phyloP scores from a whole-genome alignment of 2,329 filamentous ascomycete species.

The Boeremia lycopersici region DNA sequence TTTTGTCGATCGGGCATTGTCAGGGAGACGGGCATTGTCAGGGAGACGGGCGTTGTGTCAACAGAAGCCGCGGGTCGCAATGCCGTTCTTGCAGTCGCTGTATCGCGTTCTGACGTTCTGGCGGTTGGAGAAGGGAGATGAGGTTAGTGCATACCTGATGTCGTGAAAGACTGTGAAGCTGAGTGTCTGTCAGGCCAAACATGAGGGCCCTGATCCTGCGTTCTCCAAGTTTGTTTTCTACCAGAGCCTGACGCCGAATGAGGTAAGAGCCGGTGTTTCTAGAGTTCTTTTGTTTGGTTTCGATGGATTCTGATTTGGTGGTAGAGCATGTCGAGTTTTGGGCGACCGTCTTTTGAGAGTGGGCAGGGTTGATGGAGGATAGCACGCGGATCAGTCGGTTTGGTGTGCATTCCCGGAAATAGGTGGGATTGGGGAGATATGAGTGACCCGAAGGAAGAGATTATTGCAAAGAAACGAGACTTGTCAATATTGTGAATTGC shows the following conservation, averaged over 20 bases:
- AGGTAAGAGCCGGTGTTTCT: background rate
- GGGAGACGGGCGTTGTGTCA: too few species aligned
- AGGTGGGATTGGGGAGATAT: too few species aligned
- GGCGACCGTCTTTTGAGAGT: background rate
- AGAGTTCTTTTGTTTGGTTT: too few species aligned
- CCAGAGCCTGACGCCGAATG: conserved; percentile 3
- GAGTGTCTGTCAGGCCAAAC: background rate
- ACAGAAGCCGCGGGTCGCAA: too few species aligned
- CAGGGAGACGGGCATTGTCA: too few species aligned
- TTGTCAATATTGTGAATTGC: too few species aligned
- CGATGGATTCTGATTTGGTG: background rate
- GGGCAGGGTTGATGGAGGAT: background rate
- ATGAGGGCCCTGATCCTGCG: background rate
- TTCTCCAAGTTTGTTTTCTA: conserved; percentile 9
- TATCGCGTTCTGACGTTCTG: background rate
- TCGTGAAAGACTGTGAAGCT: background rate
- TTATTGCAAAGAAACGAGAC: too few species aligned
- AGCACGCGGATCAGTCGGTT: too few species aligned
- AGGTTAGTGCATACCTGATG: background rate
- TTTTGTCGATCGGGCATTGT: too few species aligned
- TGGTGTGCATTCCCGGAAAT: too few species aligned
- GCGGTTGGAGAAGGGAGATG: background rate
- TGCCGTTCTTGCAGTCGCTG: background rate
- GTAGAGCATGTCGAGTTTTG: conserved; percentile 4
- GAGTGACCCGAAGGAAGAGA: too few species aligned